Conservation (phyloP, 306 rosid genomes). For the Echinosophora koreensis region DNA sequence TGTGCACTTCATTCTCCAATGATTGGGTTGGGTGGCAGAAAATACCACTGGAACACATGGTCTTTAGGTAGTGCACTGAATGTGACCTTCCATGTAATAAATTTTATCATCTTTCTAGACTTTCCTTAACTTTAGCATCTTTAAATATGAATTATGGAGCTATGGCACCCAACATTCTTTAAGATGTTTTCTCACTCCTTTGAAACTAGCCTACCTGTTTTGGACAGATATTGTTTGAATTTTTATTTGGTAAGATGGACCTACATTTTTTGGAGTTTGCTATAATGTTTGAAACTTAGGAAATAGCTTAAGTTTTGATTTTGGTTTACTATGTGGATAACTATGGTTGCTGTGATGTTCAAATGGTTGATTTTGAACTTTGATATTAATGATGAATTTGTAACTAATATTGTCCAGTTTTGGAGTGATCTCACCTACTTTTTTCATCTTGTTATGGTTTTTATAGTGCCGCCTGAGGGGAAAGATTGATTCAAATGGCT, state of each 20-base stretch:
- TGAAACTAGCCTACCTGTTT: background rate
- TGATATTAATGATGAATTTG: background rate
- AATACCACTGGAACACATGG: slow-evolving; percentile 1
- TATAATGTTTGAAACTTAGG: background rate
- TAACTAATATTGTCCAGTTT: background rate
- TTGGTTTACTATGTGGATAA: background rate
- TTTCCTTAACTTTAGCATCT: background rate
- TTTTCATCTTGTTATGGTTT: slow-evolving; percentile 40
- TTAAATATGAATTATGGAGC: background rate
- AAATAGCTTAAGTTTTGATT: background rate
- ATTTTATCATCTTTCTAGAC: slow-evolving; percentile 8
- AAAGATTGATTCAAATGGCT: slow-evolving; percentile 88
- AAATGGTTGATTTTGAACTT: background rate
- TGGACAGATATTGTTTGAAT: background rate
- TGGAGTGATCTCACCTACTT: slow-evolving; percentile 26
- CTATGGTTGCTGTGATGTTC: background rate
- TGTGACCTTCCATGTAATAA: background rate
- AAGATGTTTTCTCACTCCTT: background rate
- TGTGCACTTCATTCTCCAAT: background rate
- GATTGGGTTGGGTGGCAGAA: background rate
- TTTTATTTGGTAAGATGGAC: slow-evolving; percentile 8
- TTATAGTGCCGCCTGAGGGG: slow-evolving; percentile 89
- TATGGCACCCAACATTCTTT: background rate
- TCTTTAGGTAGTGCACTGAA: slow-evolving; percentile 17
- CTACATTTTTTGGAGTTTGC: background rate